Percentiles rank a stretch among this genome's conserved stretches.
Evolutionary conservation across 495 filamentous ascomycete species (phyloP).

Genomic region (Parmelia sp.): DNA sequence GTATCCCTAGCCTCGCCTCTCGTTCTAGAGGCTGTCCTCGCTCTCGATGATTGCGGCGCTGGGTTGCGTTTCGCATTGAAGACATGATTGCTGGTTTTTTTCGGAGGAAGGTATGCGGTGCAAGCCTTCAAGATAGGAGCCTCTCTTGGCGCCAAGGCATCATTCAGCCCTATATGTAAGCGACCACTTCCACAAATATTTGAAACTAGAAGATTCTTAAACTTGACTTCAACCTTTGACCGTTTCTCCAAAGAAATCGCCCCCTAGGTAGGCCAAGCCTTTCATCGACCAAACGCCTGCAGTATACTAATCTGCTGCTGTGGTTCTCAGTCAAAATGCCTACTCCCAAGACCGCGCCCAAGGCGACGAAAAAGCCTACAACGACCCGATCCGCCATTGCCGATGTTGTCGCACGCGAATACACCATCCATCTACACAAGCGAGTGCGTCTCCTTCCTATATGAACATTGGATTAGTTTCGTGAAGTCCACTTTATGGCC

Average conservation of each 20-base stretch:
- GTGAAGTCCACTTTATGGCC: constrained; percentile 62
- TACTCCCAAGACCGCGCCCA: constrained; percentile 23
- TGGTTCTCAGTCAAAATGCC: constrained; percentile 21
- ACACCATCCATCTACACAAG: constrained; percentile 99
- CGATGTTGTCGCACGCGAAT: constrained; percentile 98
- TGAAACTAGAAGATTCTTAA: too few species aligned
- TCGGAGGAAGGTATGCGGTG: too few species aligned
- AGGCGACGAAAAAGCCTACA: constrained; percentile 23
- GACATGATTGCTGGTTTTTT: constrained; percentile 49
- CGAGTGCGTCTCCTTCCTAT: constrained; percentile 64
- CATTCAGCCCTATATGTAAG: background rate
- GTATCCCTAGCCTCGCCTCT: constrained; percentile 64
- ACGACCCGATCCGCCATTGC: constrained; percentile 77
- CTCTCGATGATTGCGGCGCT: constrained; percentile 73
- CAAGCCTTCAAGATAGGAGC: too few species aligned
- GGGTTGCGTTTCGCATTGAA: constrained; percentile 74
- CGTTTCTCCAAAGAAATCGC: background rate
- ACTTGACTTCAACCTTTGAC: background rate
- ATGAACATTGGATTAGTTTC: constrained; percentile 51
- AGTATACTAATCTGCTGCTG: background rate
- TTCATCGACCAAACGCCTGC: background rate
- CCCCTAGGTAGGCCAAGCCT: background rate
- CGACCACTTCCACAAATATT: background rate
- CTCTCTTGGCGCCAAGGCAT: background rate
- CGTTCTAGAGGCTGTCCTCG: constrained; percentile 80